A percentile compares a stretch with the other conserved stretches of the same genome.
These are phyloP conservation scores for Soucietia sequanensis DNA, from an alignment of 805 yeast species.

Conservation along the genomic window DNA sequence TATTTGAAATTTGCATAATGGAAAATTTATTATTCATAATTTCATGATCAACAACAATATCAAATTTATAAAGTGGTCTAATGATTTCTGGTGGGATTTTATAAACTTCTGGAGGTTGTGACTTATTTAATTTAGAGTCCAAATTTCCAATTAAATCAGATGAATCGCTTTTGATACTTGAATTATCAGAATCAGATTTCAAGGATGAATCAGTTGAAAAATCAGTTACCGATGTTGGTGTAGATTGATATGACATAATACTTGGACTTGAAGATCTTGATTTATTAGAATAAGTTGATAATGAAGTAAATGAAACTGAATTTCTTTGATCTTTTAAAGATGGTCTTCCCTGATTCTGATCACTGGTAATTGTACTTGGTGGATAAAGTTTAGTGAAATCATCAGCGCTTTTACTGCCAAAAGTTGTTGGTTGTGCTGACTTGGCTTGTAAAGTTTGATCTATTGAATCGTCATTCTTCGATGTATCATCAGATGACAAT, in stretches of 20 bases:
- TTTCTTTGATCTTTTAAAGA: slow-evolving; percentile 16
- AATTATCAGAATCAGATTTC: slow-evolving; percentile 26
- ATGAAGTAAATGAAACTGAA: slow-evolving; percentile 36
- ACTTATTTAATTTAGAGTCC: slow-evolving; percentile 5
- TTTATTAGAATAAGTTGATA: slow-evolving; percentile 32
- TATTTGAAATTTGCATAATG: slow-evolving; percentile 12
- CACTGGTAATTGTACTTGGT: slow-evolving; percentile 1
- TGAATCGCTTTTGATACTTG: background rate
- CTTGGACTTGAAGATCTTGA: slow-evolving; percentile 40
- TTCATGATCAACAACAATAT: slow-evolving; percentile 43
- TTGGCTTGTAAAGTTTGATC: background rate
- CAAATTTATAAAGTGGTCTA: slow-evolving; percentile 48
- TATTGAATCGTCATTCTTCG: slow-evolving; percentile 3
- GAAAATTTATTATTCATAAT: slow-evolving; percentile 31
- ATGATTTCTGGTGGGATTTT: slow-evolving; percentile 44
- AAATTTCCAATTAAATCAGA: slow-evolving; percentile 1
- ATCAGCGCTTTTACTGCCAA: slow-evolving; percentile 3
- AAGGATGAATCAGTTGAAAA: slow-evolving; percentile 29
- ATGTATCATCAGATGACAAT: slow-evolving; percentile 31
- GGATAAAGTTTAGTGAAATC: slow-evolving; percentile 1
- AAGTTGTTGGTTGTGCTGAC: slow-evolving; percentile 1
- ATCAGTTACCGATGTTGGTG: slow-evolving; percentile 36
- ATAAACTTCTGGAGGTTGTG: slow-evolving; percentile 37
- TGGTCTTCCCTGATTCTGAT: background rate
- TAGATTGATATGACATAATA: slow-evolving; percentile 34